Evolutionary conservation across 352 stramenopile genomes (phyloP).

Genomic region (Phytophthora pluvialis): DNA sequence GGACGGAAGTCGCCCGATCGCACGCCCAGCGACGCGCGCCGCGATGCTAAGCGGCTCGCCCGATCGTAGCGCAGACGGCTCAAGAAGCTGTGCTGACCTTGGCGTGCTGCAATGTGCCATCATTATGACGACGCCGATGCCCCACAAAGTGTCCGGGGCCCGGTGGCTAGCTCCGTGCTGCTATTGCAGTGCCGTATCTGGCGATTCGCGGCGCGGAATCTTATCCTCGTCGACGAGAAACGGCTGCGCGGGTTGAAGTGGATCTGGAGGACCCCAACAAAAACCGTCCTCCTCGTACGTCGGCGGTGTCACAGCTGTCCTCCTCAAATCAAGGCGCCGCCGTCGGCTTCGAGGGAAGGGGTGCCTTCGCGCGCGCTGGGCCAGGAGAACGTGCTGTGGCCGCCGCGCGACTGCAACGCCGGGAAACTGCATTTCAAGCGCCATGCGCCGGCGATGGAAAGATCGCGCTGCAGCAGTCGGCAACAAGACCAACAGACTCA

Average conservation of each 20-base stretch:
- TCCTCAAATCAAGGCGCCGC: slow-evolving; percentile 4
- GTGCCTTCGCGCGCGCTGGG: slow-evolving; percentile 2
- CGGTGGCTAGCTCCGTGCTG: too few species aligned
- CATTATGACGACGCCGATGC: too few species aligned
- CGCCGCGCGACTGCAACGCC: slow-evolving; percentile 7
- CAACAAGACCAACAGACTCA: background rate
- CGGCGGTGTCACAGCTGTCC: slow-evolving; percentile 24
- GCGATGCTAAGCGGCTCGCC: background rate
- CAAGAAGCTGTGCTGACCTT: slow-evolving; percentile 1
- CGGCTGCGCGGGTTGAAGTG: slow-evolving; percentile 31
- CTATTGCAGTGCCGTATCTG: slow-evolving; percentile 12
- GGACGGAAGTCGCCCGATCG: slow-evolving; percentile 12
- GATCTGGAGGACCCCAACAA: slow-evolving; percentile 17
- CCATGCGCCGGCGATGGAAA: slow-evolving; percentile 15
- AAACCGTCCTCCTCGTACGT: slow-evolving; percentile 28
- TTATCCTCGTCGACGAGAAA: slow-evolving; percentile 17
- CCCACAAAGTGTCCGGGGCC: too few species aligned
- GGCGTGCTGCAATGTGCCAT: background rate
- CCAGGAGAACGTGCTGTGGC: slow-evolving; percentile 25
- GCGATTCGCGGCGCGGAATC: slow-evolving; percentile 25
- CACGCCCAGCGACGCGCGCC: background rate
- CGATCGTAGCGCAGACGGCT: slow-evolving; percentile 17
- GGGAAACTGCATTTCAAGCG: slow-evolving; percentile 8
- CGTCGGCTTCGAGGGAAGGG: slow-evolving; percentile 11
- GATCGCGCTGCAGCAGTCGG: slow-evolving; percentile 13